These are phyloP conservation scores for Pneumocystis sp. DNA, from an alignment of 1,139 yeast genomes.

Conservation along the genomic window DNA sequence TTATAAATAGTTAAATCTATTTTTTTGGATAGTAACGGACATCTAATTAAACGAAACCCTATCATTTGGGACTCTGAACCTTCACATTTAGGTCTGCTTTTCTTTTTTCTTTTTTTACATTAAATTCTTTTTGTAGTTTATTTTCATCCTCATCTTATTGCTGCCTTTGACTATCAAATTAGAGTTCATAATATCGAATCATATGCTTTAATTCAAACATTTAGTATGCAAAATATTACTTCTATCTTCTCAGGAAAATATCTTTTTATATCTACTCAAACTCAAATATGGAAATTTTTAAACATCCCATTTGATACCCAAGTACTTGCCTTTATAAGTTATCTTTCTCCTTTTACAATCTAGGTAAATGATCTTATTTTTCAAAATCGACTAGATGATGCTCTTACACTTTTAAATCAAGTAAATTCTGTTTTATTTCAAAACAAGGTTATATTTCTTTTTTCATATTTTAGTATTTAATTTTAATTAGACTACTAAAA, in stretches of 20 bases:
- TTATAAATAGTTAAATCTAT: slow-evolving; percentile 23
- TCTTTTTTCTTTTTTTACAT: background rate
- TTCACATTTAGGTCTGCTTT: slow-evolving; percentile 4
- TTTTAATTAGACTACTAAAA: slow-evolving; percentile 16
- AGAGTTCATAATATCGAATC: slow-evolving; percentile 14
- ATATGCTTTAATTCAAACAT: slow-evolving; percentile 12
- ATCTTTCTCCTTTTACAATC: background rate
- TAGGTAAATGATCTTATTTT: slow-evolving; percentile 18
- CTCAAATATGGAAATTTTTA: slow-evolving; percentile 19
- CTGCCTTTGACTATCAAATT: slow-evolving; percentile 4
- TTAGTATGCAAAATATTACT: slow-evolving; percentile 10
- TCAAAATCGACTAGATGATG: slow-evolving; percentile 24
- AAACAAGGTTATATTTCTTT: slow-evolving; percentile 18
- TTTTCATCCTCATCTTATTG: background rate
- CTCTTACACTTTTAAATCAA: slow-evolving; percentile 30
- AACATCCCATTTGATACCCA: slow-evolving; percentile 22
- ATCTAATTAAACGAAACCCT: slow-evolving; percentile 19
- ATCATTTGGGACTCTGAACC: slow-evolving; percentile 16
- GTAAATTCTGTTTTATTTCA: slow-evolving; percentile 24
- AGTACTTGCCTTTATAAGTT: slow-evolving; percentile 4
- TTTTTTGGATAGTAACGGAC: slow-evolving; percentile 17
- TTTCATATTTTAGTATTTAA: background rate
- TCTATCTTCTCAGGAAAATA: slow-evolving; percentile 13
- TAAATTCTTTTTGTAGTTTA: background rate
- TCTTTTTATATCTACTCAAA: slow-evolving; percentile 19